A percentile compares a stretch with the other conserved stretches of the same genome.
These are phyloP conservation scores for Erythrophleum fordii DNA, from an alignment of 306 rosid species.

Conservation along the genomic window DNA sequence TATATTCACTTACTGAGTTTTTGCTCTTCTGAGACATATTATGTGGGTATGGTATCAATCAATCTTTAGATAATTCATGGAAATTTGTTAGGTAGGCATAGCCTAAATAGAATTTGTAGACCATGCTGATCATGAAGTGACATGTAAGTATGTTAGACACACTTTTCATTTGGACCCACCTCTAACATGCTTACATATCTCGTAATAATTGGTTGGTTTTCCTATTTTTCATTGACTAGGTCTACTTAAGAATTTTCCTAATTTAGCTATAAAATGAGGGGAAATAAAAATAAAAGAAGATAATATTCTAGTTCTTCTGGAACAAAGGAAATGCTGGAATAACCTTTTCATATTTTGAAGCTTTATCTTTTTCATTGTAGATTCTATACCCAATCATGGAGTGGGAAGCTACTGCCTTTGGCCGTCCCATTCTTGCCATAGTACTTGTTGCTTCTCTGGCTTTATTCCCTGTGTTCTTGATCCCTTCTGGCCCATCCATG, in stretches of 20 bases:
- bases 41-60: background rate
- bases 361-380: conserved; percentile 46
- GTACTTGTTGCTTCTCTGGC: conserved; percentile 91
- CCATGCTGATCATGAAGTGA: background rate
- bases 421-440: conserved; percentile 91
- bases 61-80: background rate
- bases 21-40: background rate
- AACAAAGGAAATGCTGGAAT: conserved; percentile 20
- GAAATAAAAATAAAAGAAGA: background rate
- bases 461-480: conserved; percentile 78
- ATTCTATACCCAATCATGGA: conserved; percentile 82
- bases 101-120: background rate
- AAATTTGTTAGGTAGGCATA: background rate
- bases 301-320: background rate
- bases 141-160: background rate
- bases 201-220: background rate
- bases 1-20: background rate
- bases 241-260: background rate
- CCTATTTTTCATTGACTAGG: background rate
- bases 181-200: background rate
- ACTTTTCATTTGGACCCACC: background rate
- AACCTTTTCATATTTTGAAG: conserved; percentile 31
- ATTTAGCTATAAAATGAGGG: background rate
- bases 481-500: conserved; percentile 99
- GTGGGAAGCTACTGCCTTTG: conserved; percentile 99